These are phyloP conservation scores for Paramecium tetraurelia DNA, from an alignment of 73 alveolate species.

Conservation along the genomic window DNA sequence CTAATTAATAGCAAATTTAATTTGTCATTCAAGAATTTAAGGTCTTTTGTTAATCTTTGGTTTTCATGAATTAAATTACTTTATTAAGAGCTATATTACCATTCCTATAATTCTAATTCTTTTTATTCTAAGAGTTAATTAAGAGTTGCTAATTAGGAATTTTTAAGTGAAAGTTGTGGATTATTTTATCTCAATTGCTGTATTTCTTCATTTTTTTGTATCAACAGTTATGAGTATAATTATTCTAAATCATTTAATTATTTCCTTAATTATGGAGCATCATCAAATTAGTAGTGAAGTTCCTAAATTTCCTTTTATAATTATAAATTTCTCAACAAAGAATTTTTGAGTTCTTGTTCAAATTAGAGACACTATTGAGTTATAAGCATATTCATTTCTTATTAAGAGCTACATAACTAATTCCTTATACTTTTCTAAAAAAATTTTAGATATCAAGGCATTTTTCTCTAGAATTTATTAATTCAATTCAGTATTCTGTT, in stretches of 20 bases:
- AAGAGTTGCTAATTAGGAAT: neutral
- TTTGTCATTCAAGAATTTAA: slow-evolving; percentile 6
- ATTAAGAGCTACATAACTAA: neutral
- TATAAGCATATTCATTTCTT: neutral
- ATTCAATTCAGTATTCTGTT: neutral
- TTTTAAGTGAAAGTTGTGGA: neutral
- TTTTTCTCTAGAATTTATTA: neutral
- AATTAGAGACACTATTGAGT: neutral
- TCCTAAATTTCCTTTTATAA: neutral
- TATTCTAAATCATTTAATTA: neutral
- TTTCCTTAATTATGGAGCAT: neutral
- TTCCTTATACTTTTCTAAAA: neutral
- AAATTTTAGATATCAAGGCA: neutral
- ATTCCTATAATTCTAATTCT: neutral
- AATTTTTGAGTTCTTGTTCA: neutral
- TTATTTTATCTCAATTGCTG: neutral
- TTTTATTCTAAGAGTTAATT: neutral
- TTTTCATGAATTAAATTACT: neutral
- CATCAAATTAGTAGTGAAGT: neutral
- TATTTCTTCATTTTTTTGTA: neutral
- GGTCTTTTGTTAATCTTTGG: neutral
- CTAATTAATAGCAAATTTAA: neutral
- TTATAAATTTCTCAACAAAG: neutral
- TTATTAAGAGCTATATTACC: neutral
- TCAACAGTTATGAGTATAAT: neutral